Evolutionary conservation across 2,329 filamentous ascomycete genomes (phyloP).

Genomic region (Verticillium tricorpus): DNA sequence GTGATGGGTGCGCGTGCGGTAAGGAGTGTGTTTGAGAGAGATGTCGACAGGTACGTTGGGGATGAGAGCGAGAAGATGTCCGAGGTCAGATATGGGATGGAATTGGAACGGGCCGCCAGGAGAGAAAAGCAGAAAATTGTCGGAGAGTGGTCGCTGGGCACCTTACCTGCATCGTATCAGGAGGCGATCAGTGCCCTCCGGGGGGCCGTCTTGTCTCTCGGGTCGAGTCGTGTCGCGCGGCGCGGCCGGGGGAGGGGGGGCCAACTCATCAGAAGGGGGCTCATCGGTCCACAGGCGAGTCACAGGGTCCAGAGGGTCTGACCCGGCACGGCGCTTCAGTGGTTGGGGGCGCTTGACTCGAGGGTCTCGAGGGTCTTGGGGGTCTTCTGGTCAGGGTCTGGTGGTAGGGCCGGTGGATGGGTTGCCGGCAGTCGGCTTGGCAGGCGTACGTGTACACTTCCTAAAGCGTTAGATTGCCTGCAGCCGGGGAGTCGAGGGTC

Average conservation of each 20-base stretch:
- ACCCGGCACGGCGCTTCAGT: not conserved
- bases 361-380: not conserved
- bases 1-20: not conserved
- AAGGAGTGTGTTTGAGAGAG: not conserved
- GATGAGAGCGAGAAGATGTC: not conserved
- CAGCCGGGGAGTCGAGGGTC: slow-evolving; percentile 8
- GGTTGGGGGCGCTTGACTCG: not conserved
- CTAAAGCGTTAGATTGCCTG: slow-evolving; percentile 14
- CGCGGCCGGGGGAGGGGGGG: not conserved
- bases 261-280: not conserved
- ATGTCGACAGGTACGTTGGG: not conserved
- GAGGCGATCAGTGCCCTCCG: not conserved
- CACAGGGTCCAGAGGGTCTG: not conserved
- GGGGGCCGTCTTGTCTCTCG: not conserved
- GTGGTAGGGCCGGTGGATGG: not conserved
- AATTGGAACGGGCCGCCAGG: not conserved
- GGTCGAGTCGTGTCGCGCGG: not conserved
- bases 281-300: not conserved
- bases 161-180: not conserved
- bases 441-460: slow-evolving; percentile 14
- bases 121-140: not conserved
- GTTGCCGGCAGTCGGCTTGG: slow-evolving; percentile 8
- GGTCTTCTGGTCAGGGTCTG: not conserved
- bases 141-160: not conserved
- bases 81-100: not conserved